Conservation (phyloP, 2,329 filamentous ascomycete species). For the Pseudonectria buxi region DNA sequence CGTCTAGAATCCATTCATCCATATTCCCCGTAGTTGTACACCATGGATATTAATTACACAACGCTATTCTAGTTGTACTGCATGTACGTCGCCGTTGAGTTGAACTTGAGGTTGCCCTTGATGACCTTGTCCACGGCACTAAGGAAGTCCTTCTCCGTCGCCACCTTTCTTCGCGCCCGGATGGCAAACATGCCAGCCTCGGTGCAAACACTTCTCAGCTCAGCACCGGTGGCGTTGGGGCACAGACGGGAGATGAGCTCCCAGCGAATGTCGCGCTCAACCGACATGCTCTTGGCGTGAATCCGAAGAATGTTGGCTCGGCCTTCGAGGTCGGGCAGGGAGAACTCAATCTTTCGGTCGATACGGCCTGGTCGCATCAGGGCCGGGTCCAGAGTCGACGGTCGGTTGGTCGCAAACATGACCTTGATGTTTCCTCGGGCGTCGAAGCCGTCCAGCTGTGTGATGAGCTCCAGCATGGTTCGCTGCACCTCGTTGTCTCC, state of each 20-base stretch:
- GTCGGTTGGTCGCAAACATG: constrained; percentile 98
- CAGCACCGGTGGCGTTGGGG: constrained; percentile 94
- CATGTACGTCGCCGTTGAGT: constrained; percentile 95
- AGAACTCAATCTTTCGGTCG: constrained; percentile 98
- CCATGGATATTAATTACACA: constrained; percentile 20
- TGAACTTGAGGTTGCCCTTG: constrained; percentile 99
- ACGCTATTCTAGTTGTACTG: constrained; percentile 78
- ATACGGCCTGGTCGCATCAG: constrained; percentile 96
- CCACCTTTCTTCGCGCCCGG: constrained; percentile 88
- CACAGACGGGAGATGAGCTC: constrained; percentile 95
- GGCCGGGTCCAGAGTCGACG: constrained; percentile 91
- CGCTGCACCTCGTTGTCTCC: constrained; percentile 97
- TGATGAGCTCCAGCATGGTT: constrained; percentile 97
- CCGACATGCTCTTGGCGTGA: constrained; percentile 99
- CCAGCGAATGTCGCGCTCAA: constrained; percentile 98
- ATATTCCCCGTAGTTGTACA: constrained; percentile 28
- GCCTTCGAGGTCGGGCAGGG: constrained; percentile 91
- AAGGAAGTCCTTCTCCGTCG: constrained; percentile 97
- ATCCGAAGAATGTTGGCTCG: constrained; percentile 96
- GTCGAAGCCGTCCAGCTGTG: constrained; percentile 93
- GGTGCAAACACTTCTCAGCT: constrained; percentile 91
- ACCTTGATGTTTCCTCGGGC: constrained; percentile 98
- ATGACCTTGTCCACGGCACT: constrained; percentile 99
- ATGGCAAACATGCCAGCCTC: constrained; percentile 99
- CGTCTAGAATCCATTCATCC: constrained; percentile 18